Conservation (phyloP, 805 yeast species). For the Yarrowia porcina region DNA sequence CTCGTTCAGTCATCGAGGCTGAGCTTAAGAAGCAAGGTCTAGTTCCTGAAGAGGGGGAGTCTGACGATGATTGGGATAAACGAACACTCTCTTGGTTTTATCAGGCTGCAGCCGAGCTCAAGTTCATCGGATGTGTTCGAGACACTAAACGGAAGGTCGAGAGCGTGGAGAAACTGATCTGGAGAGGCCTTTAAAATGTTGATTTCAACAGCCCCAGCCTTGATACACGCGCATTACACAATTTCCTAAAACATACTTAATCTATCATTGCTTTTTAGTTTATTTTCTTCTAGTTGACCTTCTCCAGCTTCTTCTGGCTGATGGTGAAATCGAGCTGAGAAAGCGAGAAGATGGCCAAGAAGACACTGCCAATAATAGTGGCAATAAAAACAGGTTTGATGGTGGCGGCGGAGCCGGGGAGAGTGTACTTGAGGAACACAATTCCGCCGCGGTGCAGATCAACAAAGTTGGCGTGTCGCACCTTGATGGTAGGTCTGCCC, state of each 20-base stretch:
- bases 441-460: slow-evolving; percentile 62
- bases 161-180: slow-evolving; percentile 62
- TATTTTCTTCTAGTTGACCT: background rate
- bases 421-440: slow-evolving; percentile 61
- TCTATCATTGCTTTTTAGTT: background rate
- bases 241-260: background rate
- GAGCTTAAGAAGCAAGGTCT: slow-evolving; percentile 11
- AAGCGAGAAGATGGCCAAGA: slow-evolving; percentile 49
- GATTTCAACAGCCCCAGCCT: too few species aligned
- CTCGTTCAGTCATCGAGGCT: background rate
- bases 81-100: slow-evolving; percentile 67
- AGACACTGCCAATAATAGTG: slow-evolving; percentile 60
- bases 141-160: slow-evolving; percentile 59
- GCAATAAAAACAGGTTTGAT: slow-evolving; percentile 67
- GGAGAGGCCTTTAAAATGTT: slow-evolving; percentile 67
- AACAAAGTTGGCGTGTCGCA: slow-evolving; percentile 58
- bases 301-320: slow-evolving; percentile 24
- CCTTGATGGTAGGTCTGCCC: slow-evolving; percentile 74
- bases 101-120: slow-evolving; percentile 68
- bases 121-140: slow-evolving; percentile 63
- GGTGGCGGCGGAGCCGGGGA: slow-evolving; percentile 50
- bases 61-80: slow-evolving; percentile 55
- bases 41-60: slow-evolving; percentile 31
- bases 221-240: too few species aligned
- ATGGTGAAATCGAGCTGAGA: slow-evolving; percentile 47